Evolutionary conservation across 2,329 filamentous ascomycete species (phyloP).

Genomic region (Cercospora sp.): DNA sequence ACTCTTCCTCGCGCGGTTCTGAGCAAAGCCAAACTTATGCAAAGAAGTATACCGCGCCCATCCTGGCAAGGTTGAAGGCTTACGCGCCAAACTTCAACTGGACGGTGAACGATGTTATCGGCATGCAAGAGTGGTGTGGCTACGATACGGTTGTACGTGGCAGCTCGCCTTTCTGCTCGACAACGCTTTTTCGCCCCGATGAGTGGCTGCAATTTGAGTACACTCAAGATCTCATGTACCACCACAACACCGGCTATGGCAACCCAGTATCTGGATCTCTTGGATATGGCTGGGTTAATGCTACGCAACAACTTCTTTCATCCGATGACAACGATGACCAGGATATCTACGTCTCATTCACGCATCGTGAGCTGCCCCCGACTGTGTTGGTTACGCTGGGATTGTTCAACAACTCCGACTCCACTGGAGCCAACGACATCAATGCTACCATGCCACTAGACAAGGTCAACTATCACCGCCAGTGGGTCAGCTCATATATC

Average conservation of each 20-base stretch:
- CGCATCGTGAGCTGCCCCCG: constrained; percentile 67
- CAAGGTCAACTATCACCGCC: constrained; percentile 62
- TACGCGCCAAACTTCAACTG: constrained; percentile 62
- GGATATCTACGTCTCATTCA: constrained; percentile 68
- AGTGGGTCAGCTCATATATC: constrained; percentile 63
- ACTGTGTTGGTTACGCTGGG: constrained; percentile 67
- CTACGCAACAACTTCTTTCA: constrained; percentile 55
- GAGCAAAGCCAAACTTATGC: constrained; percentile 47
- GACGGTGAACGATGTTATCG: constrained; percentile 62
- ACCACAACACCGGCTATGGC: constrained; percentile 68
- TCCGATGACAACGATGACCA: constrained; percentile 48
- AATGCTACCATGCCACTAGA: constrained; percentile 66
- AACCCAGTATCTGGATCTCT: constrained; percentile 58
- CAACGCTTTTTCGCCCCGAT: constrained; percentile 59
- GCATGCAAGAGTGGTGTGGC: constrained; percentile 69
- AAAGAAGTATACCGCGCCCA: constrained; percentile 60
- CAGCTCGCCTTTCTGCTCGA: constrained; percentile 62
- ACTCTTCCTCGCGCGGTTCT: constrained; percentile 58
- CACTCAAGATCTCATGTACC: constrained; percentile 67
- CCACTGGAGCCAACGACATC: constrained; percentile 53
- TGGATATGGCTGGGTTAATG: constrained; percentile 67
- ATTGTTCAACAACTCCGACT: constrained; percentile 67
- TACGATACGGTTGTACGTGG: constrained; percentile 70
- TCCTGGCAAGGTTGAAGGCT: constrained; percentile 57
- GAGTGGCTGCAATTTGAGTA: constrained; percentile 68